These are phyloP conservation scores for Mycothermus thermophilus DNA, from an alignment of 495 filamentous ascomycete species.

Conservation along the genomic window DNA sequence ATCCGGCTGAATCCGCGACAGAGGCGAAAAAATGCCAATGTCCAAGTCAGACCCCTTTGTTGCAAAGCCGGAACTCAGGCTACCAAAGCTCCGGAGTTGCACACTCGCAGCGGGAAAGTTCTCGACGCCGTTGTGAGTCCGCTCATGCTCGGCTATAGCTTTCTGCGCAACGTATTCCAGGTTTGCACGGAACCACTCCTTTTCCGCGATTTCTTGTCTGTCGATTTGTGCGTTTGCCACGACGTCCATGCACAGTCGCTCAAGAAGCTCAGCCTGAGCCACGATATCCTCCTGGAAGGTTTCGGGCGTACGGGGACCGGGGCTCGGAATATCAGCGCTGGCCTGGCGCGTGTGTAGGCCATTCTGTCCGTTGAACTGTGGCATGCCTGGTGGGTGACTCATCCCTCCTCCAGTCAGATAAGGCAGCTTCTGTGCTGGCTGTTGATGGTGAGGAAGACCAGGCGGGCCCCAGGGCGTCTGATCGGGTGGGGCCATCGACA, in stretches of 20 bases:
- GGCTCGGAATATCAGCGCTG: constrained; percentile 5
- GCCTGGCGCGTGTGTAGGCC: neutral
- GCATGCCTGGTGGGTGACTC: no score
- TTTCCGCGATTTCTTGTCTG: constrained; percentile 40
- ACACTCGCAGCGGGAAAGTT: constrained; percentile 38
- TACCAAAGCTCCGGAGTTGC: constrained; percentile 55
- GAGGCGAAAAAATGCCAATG: constrained; percentile 47
- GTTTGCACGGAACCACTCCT: constrained; percentile 44
- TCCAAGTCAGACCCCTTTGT: constrained; percentile 65
- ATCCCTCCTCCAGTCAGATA: no score
- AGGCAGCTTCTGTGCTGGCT: no score
- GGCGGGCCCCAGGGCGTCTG: constrained; percentile 14
- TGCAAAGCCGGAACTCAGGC: constrained; percentile 59
- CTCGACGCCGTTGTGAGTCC: constrained; percentile 14
- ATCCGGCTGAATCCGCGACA: constrained; percentile 35
- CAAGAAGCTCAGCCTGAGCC: constrained; percentile 32
- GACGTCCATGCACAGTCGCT: constrained; percentile 27
- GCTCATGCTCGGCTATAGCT: constrained; percentile 38
- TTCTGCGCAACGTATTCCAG: constrained; percentile 45
- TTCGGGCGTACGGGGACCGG: constrained; percentile 5
- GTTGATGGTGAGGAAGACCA: constrained; percentile 3
- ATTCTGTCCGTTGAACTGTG: no score
- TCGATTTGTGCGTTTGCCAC: constrained; percentile 35
- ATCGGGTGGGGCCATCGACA: constrained; percentile 5
- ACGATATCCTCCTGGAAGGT: constrained; percentile 23